phyloP scores from a whole-genome alignment of 164 flowering plant species.

The Vitis labrusca region DNA sequence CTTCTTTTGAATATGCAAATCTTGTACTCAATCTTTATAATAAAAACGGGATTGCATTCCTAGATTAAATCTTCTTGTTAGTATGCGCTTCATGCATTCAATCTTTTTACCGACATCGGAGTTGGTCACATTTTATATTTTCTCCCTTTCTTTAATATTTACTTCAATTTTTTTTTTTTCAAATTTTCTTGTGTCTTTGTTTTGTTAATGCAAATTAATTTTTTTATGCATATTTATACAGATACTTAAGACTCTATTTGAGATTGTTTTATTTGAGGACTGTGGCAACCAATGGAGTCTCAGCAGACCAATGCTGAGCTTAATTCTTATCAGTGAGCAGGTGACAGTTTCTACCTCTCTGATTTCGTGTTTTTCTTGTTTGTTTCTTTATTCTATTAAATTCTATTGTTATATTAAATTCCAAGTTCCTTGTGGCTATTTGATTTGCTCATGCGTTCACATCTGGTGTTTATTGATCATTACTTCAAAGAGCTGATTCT shows the following conservation, averaged over 20 bases:
- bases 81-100: too few relatives aligned
- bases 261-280: slow-evolving; percentile 89
- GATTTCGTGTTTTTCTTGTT: background rate
- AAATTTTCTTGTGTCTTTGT: background rate
- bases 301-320: slow-evolving; percentile 94
- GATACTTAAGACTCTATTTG: slow-evolving; percentile 89
- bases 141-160: background rate
- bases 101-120: too few relatives aligned
- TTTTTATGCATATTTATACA: slow-evolving; percentile 18
- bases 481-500: background rate
- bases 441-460: background rate
- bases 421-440: background rate
- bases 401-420: background rate
- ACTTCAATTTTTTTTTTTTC: slow-evolving; percentile 1
- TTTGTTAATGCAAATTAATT: background rate
- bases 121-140: background rate
- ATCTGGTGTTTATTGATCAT: background rate
- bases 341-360: slow-evolving; percentile 28
- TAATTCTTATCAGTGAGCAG: slow-evolving; percentile 92
- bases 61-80: too few relatives aligned
- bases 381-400: background rate
- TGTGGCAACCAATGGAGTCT: slow-evolving; percentile 96
- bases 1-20: too few relatives aligned
- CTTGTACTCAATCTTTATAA: too few relatives aligned
- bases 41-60: too few relatives aligned